Evolutionary conservation across 164 flowering plant species (phyloP).

Genomic region (Sextonia rubra): DNA sequence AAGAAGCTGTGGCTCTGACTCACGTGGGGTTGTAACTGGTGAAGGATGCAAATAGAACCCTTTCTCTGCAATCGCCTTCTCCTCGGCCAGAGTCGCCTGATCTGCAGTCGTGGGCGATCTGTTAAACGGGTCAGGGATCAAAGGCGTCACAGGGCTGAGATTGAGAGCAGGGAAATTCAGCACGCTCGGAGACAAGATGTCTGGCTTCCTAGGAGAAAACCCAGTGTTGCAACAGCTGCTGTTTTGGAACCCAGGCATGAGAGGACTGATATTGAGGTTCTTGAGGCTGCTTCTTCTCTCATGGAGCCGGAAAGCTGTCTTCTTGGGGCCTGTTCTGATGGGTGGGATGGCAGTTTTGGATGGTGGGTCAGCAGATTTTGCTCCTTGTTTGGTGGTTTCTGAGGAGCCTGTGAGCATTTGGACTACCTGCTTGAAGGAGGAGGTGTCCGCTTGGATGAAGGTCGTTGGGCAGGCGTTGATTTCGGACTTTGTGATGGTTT

Average conservation of each 20-base stretch:
- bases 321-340: slow-evolving; percentile 48
- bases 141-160: slow-evolving; percentile 87
- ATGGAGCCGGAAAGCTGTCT: slow-evolving; percentile 74
- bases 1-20: slow-evolving; percentile 64
- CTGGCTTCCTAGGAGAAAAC: slow-evolving; percentile 49
- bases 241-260: slow-evolving; percentile 24
- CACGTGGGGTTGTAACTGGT: slow-evolving; percentile 53
- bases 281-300: slow-evolving; percentile 68
- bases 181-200: slow-evolving; percentile 76
- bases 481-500: slow-evolving; percentile 67
- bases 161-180: slow-evolving; percentile 74
- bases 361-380: slow-evolving; percentile 30
- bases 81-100: slow-evolving; percentile 32
- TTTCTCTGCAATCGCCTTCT: slow-evolving; percentile 83
- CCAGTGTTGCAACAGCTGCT: slow-evolving; percentile 12
- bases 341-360: slow-evolving; percentile 44
- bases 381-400: slow-evolving; percentile 36
- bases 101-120: slow-evolving; percentile 24
- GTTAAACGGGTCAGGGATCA: slow-evolving; percentile 48
- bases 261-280: slow-evolving; percentile 73
- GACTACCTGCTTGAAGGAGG: slow-evolving; percentile 87
- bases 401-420: slow-evolving; percentile 91
- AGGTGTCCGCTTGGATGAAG: slow-evolving; percentile 84
- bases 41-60: slow-evolving; percentile 83
- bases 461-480: slow-evolving; percentile 72